Base-by-base conservation (phyloP, 192 early-diverging fungal genomes). In the Backusella parvicylindrica region DNA sequence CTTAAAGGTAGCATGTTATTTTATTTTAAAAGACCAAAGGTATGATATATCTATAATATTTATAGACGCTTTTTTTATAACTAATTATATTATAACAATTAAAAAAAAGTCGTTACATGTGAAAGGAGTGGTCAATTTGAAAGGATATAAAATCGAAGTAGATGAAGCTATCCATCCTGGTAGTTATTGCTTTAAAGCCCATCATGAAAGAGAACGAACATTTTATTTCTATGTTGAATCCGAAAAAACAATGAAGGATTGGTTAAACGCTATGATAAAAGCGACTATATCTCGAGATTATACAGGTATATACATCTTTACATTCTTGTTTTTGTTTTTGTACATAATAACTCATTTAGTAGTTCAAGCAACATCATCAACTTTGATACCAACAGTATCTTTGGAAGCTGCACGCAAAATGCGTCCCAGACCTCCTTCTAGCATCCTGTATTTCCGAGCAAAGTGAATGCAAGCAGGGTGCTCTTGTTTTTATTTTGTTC, bases 211-310 rank as follows among this genome's bases (percentile, higher is more conserved):
- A 6, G 83, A 86, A 64, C 83, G 85, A 50, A 81, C 84, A 13
- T 86, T 88, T 76, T 89, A 77, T 64, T 90, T 90, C 74, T 86
- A 86, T 74, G 82, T 83, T 8, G 86, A 90, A 8, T 82, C 82
- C 30, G 82, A 85, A 43, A 72, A 66, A 6, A 81, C 73, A 30
- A 80, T 87, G 76, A 81, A 79, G 31, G 86, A 79, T 5, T 90
- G 89, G 89, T 78, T 90, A 41, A 89, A 86, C 40, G 82, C 86
- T 4, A 64, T 90, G 74, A 86, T 89, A 79, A 90, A 90, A 74
- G 86, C 87, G 21, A 90, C 89, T 0, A 90, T 90, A 71, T 77
- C 81, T 26, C 79, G 87, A 7, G 87, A 89, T 63, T 79, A 76
- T n/a, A 78, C 35, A 64, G 74, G 81, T 82, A 78, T 56, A 16